Conservation (phyloP, 345 rosid genomes). For the Pistacia atlantica region DNA sequence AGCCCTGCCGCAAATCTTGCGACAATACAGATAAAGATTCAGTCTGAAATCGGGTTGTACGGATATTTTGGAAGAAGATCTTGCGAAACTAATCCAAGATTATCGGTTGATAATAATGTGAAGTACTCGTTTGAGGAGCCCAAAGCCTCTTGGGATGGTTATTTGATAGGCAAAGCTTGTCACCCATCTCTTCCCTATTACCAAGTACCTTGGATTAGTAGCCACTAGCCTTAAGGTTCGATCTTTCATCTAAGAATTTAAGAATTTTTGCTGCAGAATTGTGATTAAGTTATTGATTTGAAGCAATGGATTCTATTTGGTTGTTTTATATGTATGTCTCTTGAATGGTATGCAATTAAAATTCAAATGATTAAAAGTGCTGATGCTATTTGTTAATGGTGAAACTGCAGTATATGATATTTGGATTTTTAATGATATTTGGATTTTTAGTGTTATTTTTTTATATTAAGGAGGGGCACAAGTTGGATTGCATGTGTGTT, state of each 20-base stretch:
- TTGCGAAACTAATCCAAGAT: conserved; percentile 50
- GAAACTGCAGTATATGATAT: too few relatives aligned
- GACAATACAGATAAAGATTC: conserved; percentile 42
- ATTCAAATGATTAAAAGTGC: background rate
- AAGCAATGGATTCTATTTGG: background rate
- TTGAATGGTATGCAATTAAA: background rate
- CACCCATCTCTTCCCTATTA: background rate
- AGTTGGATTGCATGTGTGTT: background rate
- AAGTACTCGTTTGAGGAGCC: conserved; percentile 68
- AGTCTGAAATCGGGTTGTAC: conserved; percentile 45
- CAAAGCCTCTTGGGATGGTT: conserved; percentile 84
- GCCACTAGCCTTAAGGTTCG: too few relatives aligned
- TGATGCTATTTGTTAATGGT: background rate
- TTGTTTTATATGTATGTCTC: background rate
- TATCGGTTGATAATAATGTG: conserved; percentile 42
- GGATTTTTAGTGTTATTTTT: background rate
- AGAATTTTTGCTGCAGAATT: too few relatives aligned
- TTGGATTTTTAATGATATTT: background rate
- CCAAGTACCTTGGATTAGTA: too few relatives aligned
- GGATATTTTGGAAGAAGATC: conserved; percentile 55
- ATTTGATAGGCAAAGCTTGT: conserved; percentile 54
- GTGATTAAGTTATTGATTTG: too few relatives aligned
- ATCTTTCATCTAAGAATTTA: too few relatives aligned
- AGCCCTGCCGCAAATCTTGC: conserved; percentile 62
- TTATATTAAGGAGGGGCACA: background rate